Evolutionary conservation across 257 asterid genomes (phyloP), one percentile per base, ranked within the genome.

Genomic region (Ballota nigra): DNA sequence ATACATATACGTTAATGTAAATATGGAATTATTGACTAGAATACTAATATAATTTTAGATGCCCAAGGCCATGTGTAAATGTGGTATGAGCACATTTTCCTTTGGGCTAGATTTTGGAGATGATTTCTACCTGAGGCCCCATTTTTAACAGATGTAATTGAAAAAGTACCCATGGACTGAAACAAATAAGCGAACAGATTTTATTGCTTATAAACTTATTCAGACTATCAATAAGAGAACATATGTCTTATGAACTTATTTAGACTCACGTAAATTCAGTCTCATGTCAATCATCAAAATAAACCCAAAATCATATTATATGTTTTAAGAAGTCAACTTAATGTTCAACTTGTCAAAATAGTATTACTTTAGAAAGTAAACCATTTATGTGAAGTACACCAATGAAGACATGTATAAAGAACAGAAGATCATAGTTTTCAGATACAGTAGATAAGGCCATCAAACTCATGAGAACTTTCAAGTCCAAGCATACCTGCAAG

Each of bases 401-500:
- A 65, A 43, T 43, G 23, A 65, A 65, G 22, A 15, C 68, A 60
- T 29, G 16, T 18, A 12, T 31, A 29, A 38, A 16, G 24, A 31
- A 63, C 33, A 10, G 15, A 20, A n/a, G 40, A 60, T 22, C 9
- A 41, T 29, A 6, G n/a, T 29, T 22, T 66, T 49, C 29, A 16
- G 49, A 47, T 31, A 68, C 40, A 6, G 10, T 34, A 68, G 55
- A 68, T 68, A 68, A 31, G 43, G 20, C 63, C 23, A 43, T 49
- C 71, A 52, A 31, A 43, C 29, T 28, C n/a, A 26, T 26, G 43
- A 68, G 52, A 68, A 28, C 5, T 9, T 24, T 56, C 65, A 74
- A 68, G 57, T 7, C 34, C 66, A 71, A 59, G 36, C 28, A 43
- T 84, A 95, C 99, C 99, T 83, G 86, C 92, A 83, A 95, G 84